Evolutionary conservation across 2,329 filamentous ascomycete genomes (phyloP), one percentile per base, ranked within the genome.

Genomic region (Aspergillus ruber): DNA sequence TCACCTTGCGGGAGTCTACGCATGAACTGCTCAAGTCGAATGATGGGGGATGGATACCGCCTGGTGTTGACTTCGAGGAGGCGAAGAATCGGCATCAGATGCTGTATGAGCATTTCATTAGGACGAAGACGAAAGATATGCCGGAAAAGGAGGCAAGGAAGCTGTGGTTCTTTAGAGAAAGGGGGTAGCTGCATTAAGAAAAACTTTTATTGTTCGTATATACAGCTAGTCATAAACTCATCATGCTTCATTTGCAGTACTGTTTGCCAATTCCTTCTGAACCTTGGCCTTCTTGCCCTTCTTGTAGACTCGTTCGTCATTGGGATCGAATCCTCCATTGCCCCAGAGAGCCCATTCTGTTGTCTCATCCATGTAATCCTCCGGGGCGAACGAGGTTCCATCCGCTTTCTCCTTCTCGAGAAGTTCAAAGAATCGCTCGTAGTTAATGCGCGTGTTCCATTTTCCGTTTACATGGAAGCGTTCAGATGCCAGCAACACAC

Each of bases 341-440:
- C 91, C 93, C 89, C 90, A 97, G 15, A 85, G 82, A 8, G 91
- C 91, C 93, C 91, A 97, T 64, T 95, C 89, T 1, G 90, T 88
- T 33, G 90, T 97, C 56, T 86, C 77, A 3, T 84, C 87, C 75
- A 95, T 87, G 70, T 97, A 97, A 63, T 97, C 90, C 70, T 95
- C 89, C 0, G 91, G 90, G 7, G 74, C 77, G 75, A 94, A 96
- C 10, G 87, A 79, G 15, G 79, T 80, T 29, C 86, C 80, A 13
- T 68, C 61, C 5, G 54, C 54, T 49, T 70, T 66, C 46, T 71
- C 68, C 63, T 82, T 80, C 68, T 95, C 88, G 8, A 94, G 76
- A 51, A 93, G 77, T 55, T 88, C 76, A 66, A 96, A 97, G 76
- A 96, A 97, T 50, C 78, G 81, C 47, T 86, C 78, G 66, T 96